Evolutionary conservation across 2,329 filamentous ascomycete genomes (phyloP).

Genomic region (Thielaviopsis populi): DNA sequence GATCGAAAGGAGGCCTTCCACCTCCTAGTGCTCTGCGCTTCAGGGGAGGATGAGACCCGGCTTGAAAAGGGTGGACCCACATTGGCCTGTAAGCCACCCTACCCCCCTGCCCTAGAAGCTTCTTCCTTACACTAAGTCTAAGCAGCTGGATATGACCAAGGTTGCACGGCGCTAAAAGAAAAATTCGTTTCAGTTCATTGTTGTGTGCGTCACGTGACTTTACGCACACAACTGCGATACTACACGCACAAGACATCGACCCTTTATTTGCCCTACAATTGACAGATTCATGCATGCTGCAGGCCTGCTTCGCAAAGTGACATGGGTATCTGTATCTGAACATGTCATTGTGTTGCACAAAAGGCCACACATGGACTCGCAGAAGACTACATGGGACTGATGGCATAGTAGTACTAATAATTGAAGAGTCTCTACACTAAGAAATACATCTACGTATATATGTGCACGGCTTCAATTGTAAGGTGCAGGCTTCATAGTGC

Average conservation of each 20-base stretch:
- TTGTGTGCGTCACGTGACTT: neutral
- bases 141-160: neutral
- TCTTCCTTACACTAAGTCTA: neutral
- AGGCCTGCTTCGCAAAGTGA: neutral
- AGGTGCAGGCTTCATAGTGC: no score
- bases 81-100: neutral
- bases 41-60: neutral
- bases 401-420: neutral
- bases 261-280: neutral
- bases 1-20: constrained; percentile 5
- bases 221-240: neutral
- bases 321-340: neutral
- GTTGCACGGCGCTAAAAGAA: neutral
- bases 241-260: neutral
- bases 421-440: no score
- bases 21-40: neutral
- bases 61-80: neutral
- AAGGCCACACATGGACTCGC: neutral
- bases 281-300: neutral
- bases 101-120: no score
- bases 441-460: no score
- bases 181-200: neutral
- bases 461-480: neutral
- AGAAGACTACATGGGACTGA: no score
- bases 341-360: neutral